phyloP scores from a whole-genome alignment of 2,329 filamentous ascomycete species.

The Aspergillus hortae region DNA sequence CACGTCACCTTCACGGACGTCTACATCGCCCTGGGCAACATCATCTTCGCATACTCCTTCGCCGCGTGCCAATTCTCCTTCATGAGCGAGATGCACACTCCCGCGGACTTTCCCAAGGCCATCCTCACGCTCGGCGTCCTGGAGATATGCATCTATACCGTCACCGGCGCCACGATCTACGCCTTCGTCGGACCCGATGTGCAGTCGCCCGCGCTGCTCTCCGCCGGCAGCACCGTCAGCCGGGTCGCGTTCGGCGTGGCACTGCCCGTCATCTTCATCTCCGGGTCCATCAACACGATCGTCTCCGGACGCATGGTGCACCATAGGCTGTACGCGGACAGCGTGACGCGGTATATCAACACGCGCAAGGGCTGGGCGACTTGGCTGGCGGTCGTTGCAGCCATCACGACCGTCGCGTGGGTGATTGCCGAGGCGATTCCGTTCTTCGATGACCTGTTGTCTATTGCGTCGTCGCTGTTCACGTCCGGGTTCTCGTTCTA shows the following conservation, averaged over 20 bases:
- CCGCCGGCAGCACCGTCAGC: slow-evolving; percentile 23
- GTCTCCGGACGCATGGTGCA: slow-evolving; percentile 32
- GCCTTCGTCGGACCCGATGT: slow-evolving; percentile 31
- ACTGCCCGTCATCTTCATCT: slow-evolving; percentile 36
- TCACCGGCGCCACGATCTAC: slow-evolving; percentile 27
- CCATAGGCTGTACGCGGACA: slow-evolving; percentile 31
- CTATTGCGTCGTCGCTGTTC: slow-evolving; percentile 61
- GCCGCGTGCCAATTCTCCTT: slow-evolving; percentile 30
- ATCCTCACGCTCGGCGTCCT: slow-evolving; percentile 20
- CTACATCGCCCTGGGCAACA: slow-evolving; percentile 34
- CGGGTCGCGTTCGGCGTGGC: slow-evolving; percentile 32
- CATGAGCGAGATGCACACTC: slow-evolving; percentile 25
- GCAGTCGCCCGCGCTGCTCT: slow-evolving; percentile 30
- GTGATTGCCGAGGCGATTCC: slow-evolving; percentile 82
- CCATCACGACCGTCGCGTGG: slow-evolving; percentile 75
- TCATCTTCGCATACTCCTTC: slow-evolving; percentile 44
- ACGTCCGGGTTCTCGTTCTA: slow-evolving; percentile 88
- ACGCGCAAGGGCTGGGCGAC: slow-evolving; percentile 33
- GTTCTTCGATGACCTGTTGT: slow-evolving; percentile 68
- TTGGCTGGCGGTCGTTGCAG: slow-evolving; percentile 25
- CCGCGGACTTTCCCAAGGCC: slow-evolving; percentile 21
- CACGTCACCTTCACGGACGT: slow-evolving; percentile 29
- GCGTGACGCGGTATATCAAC: slow-evolving; percentile 34
- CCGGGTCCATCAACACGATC: slow-evolving; percentile 34
- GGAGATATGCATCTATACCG: slow-evolving; percentile 23